Percentiles rank a stretch among this genome's conserved stretches.
Evolutionary conservation across 768 basidiomycete genomes (phyloP).

Genomic region (Xerocomellus intermedius): DNA sequence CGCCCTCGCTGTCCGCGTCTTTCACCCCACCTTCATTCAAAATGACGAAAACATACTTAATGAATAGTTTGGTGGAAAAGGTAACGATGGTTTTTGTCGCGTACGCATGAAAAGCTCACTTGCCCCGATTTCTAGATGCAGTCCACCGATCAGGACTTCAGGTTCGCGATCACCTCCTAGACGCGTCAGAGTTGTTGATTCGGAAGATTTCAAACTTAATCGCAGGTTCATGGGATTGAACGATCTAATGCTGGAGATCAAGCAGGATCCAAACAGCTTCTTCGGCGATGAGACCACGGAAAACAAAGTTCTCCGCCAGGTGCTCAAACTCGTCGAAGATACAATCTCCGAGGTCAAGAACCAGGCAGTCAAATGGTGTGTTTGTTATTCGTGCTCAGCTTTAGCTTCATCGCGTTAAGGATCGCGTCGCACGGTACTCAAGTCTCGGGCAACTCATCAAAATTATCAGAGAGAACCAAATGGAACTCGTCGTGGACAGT

Average conservation of each 20-base stretch:
- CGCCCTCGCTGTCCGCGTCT: background rate
- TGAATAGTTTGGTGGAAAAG: conserved; percentile 85
- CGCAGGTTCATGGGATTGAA: conserved; percentile 96
- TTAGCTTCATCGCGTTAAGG: conserved; percentile 2
- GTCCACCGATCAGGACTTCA: conserved; percentile 87
- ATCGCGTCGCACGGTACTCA: background rate
- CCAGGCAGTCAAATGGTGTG: conserved; percentile 90
- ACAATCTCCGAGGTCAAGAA: conserved; percentile 99
- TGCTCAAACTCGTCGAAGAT: conserved; percentile 86
- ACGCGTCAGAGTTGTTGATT: conserved; percentile 18
- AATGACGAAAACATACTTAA: conserved; percentile 85
- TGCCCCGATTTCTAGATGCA: conserved; percentile 59
- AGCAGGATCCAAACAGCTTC: conserved; percentile 71
- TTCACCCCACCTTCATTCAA: conserved; percentile 21
- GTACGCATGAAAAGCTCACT: background rate
- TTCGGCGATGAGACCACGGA: conserved; percentile 84
- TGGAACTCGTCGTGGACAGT: conserved; percentile 86
- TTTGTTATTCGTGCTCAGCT: background rate
- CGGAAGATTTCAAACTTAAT: conserved; percentile 11
- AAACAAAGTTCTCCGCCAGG: conserved; percentile 78
- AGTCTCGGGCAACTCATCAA: conserved; percentile 91
- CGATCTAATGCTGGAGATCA: conserved; percentile 88
- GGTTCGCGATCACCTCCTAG: conserved; percentile 43
- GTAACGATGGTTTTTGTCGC: conserved; percentile 32
- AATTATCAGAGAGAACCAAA: conserved; percentile 77